A percentile compares a stretch with the other conserved stretches of the same genome.
Conservation (phyloP, 129 eudicot species). For the Pittosporum tobira region DNA sequence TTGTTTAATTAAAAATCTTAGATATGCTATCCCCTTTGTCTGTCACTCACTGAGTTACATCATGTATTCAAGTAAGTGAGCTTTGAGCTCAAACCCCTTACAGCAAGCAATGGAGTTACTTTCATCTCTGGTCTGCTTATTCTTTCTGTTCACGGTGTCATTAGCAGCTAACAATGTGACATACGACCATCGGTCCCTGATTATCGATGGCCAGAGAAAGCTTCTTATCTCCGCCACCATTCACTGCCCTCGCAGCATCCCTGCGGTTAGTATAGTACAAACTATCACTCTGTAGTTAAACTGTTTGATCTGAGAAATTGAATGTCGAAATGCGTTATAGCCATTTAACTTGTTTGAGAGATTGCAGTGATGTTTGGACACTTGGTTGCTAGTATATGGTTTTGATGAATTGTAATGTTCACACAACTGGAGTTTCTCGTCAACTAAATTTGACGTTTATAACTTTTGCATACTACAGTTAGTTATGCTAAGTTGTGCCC, state of each 20-base stretch:
- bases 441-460: too few relatives aligned
- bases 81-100: not conserved
- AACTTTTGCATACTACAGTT: too few relatives aligned
- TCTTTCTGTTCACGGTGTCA: conserved; percentile 13
- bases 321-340: not conserved
- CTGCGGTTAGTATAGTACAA: conserved; percentile 62
- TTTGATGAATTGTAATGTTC: not conserved
- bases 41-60: too few relatives aligned
- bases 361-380: not conserved
- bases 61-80: too few relatives aligned
- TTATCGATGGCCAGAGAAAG: conserved; percentile 75
- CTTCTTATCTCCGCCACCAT: conserved; percentile 90
- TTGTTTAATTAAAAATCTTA: too few relatives aligned
- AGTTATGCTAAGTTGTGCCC: too few relatives aligned
- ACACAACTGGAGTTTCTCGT: too few relatives aligned
- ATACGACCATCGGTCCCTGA: conserved; percentile 73
- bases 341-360: too few relatives aligned
- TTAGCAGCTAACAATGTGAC: conserved; percentile 57
- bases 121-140: conserved; percentile 14
- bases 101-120: conserved; percentile 5
- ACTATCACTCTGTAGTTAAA: too few relatives aligned
- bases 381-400: not conserved
- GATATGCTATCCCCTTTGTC: too few relatives aligned
- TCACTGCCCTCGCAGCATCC: conserved; percentile 98
- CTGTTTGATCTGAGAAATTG: not conserved